Conservation (phyloP, 2,329 filamentous ascomycete genomes). For the Metarhizium album region DNA sequence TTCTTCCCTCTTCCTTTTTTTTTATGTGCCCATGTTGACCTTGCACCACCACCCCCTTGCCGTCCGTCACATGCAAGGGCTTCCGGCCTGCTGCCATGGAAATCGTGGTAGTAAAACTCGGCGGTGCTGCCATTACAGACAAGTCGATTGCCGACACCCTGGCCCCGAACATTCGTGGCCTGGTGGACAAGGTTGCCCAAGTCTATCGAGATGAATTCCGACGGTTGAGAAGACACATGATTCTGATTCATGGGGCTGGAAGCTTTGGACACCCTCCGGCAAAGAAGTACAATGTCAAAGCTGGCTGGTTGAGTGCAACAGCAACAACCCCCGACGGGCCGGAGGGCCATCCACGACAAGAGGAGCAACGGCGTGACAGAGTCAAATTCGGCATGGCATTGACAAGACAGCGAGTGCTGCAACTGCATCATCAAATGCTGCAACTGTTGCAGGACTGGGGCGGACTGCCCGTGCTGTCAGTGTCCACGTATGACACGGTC, state of each 20-base stretch:
- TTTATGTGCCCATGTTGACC: too few relatives aligned
- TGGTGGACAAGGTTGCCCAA: too few relatives aligned
- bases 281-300: background rate
- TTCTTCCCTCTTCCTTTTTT: too few relatives aligned
- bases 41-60: too few relatives aligned
- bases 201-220: background rate
- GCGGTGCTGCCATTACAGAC: conserved; percentile 5
- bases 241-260: conserved; percentile 4
- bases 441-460: background rate
- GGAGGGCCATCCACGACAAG: too few relatives aligned
- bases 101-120: conserved; percentile 3
- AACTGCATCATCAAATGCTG: conserved; percentile 3
- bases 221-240: background rate
- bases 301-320: too few relatives aligned
- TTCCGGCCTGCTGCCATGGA: background rate
- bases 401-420: too few relatives aligned
- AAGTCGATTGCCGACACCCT: conserved; percentile 1
- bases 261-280: conserved; percentile 4
- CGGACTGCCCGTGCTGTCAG: conserved; percentile 1
- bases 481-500: conserved; percentile 4
- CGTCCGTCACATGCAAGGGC: too few relatives aligned
- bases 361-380: too few relatives aligned
- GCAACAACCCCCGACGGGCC: too few relatives aligned
- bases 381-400: too few relatives aligned
- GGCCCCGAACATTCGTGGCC: background rate